Base-by-base conservation (phyloP, 805 yeast genomes). In the Wickerhamiella azymoides region DNA sequence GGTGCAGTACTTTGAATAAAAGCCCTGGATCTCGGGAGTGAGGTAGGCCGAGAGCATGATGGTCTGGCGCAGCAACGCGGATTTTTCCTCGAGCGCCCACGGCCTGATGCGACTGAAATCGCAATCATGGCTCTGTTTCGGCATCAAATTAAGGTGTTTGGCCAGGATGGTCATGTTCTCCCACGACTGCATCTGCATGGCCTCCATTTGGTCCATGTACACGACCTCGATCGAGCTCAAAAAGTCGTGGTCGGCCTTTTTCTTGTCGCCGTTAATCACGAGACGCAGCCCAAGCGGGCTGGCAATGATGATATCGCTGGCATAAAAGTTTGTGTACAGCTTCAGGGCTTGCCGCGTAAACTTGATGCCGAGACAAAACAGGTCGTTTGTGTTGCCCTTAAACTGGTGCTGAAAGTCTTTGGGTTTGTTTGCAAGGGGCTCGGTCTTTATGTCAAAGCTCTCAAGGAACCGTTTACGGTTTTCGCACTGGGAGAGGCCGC, bases 161-260 rank as follows among this genome's bases (percentile, higher is more conserved):
- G 79, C 66, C n/a, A 81, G 63, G 13, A 79, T 77, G 26, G 62
- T 62, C 8, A 92, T 71, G 63, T 89, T 94, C 32, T 81, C 81
- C 88, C 96, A 82, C 57, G 88, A 85, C 63, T 92, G 98, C 82
- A 81, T 82, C 57, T 84, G 82, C 52, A 88, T 69, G 26, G 85
- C 83, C 57, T 86, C 86, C 10, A 92, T 76, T 55, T 83, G 84
- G 62, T 92, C 98, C 35, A 85, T 63, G 16, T 88, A 65, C 42
- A 80, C 62, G 3, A 92, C 62, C 61, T 92, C 98, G 52, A 92
- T 84, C 1, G 96, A 86, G 28, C 93, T 79, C 48, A 92, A 64
- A 57, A 86, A 92, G 61, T 88, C 96, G 47, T 72, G 74, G 53
- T 80, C 85, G 48, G 79, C 68, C 57, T 77, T 75, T 46, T 51